Evolutionary conservation across 495 filamentous ascomycete species (phyloP).

Genomic region (Neurospora pannonica): DNA sequence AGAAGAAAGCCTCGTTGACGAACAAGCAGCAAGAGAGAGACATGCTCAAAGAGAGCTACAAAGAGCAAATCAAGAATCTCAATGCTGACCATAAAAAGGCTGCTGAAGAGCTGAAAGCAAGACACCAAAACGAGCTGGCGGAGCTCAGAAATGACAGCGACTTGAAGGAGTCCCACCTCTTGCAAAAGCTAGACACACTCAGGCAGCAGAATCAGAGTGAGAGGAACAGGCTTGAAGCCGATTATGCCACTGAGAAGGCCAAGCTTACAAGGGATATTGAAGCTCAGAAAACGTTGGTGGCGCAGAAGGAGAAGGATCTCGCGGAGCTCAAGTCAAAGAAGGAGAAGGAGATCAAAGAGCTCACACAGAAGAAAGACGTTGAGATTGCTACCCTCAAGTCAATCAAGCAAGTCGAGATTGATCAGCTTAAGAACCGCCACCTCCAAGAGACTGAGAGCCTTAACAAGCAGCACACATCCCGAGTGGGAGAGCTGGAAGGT

Average conservation of each 20-base stretch:
- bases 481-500: background rate
- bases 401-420: background rate
- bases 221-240: background rate
- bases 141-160: background rate
- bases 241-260: background rate
- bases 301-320: background rate
- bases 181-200: background rate
- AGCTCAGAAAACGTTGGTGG: background rate
- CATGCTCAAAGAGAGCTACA: background rate
- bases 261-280: background rate
- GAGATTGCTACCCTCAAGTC: background rate
- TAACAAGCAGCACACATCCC: background rate
- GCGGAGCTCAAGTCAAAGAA: background rate
- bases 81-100: background rate
- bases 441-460: background rate
- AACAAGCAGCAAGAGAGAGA: background rate
- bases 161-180: background rate
- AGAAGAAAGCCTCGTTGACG: background rate
- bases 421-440: background rate
- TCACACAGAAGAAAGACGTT: background rate
- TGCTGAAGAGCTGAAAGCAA: background rate
- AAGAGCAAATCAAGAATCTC: background rate
- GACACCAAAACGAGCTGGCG: background rate
- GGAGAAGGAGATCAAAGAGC: background rate
- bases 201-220: background rate